phyloP scores from a whole-genome alignment of 371 early-diverging fungal species.

The Fennellomyces sp. region DNA sequence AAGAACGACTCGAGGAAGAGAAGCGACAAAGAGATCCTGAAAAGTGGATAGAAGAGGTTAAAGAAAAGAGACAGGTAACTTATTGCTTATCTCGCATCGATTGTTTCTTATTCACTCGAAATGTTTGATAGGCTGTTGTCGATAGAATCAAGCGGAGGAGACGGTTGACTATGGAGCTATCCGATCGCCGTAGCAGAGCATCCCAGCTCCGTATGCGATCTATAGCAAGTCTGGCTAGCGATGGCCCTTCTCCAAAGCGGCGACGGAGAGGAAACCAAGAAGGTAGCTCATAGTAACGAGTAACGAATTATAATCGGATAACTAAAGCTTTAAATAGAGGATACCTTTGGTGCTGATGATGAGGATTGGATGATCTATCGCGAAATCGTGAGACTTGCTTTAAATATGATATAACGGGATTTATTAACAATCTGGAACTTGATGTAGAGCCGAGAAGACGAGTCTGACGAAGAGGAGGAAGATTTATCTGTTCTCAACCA shows the following conservation, averaged over 20 bases:
- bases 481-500: conserved; percentile 66
- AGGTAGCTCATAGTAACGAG: conserved; percentile 26
- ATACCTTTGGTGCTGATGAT: conserved; percentile 92
- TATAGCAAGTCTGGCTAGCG: conserved; percentile 82
- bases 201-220: conserved; percentile 85
- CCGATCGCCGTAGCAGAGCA: conserved; percentile 85
- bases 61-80: conserved; percentile 59
- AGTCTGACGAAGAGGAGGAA: conserved; percentile 85
- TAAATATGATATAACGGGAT: background rate
- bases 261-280: conserved; percentile 58
- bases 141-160: conserved; percentile 68
- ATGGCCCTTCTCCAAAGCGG: conserved; percentile 53
- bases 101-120: background rate
- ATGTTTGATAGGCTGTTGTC: conserved; percentile 39
- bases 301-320: background rate
- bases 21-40: conserved; percentile 66
- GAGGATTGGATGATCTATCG: conserved; percentile 92
- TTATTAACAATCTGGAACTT: background rate
- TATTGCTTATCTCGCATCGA: background rate
- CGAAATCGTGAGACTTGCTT: conserved; percentile 69
- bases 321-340: conserved; percentile 53
- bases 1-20: conserved; percentile 73
- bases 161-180: conserved; percentile 73
- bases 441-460: conserved; percentile 78
- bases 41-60: conserved; percentile 74